A percentile compares a stretch with the other conserved stretches of the same genome.
Evolutionary conservation across 2,329 filamentous ascomycete species (phyloP).

Genomic region (Didymella pomorum): DNA sequence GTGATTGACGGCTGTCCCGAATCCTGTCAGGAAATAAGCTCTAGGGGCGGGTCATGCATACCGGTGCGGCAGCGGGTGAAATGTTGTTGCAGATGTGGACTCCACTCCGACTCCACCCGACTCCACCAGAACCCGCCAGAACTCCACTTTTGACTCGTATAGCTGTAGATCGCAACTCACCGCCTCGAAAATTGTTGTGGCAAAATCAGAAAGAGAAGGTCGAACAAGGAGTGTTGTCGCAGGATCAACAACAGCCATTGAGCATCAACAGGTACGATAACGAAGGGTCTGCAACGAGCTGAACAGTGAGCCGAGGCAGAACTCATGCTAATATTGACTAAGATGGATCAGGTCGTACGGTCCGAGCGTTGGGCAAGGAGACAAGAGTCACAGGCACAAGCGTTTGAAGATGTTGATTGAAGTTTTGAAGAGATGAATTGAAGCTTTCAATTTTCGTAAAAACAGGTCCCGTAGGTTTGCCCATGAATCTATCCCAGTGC

Average conservation of each 20-base stretch:
- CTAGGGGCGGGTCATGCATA: slow-evolving; percentile 11
- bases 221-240: background rate
- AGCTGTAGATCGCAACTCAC: slow-evolving; percentile 17
- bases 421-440: slow-evolving; percentile 13
- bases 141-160: slow-evolving; percentile 12
- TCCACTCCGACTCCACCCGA: slow-evolving; percentile 14
- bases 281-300: background rate
- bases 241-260: background rate
- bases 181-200: slow-evolving; percentile 20
- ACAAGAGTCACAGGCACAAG: background rate
- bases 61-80: slow-evolving; percentile 23
- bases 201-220: slow-evolving; percentile 17
- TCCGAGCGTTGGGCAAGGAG: background rate
- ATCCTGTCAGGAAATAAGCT: slow-evolving; percentile 10
- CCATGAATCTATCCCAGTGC: slow-evolving; percentile 18
- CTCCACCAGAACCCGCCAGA: slow-evolving; percentile 12
- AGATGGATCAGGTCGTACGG: background rate
- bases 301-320: background rate
- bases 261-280: background rate
- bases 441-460: slow-evolving; percentile 18
- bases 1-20: background rate
- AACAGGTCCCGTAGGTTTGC: slow-evolving; percentile 22
- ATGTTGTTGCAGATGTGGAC: slow-evolving; percentile 18
- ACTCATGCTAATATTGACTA: background rate
- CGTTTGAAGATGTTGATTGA: no score